Percentiles rank a stretch among this genome's conserved stretches.
Conservation (phyloP, 2,329 filamentous ascomycete species). For the Epichloe sibirici region DNA sequence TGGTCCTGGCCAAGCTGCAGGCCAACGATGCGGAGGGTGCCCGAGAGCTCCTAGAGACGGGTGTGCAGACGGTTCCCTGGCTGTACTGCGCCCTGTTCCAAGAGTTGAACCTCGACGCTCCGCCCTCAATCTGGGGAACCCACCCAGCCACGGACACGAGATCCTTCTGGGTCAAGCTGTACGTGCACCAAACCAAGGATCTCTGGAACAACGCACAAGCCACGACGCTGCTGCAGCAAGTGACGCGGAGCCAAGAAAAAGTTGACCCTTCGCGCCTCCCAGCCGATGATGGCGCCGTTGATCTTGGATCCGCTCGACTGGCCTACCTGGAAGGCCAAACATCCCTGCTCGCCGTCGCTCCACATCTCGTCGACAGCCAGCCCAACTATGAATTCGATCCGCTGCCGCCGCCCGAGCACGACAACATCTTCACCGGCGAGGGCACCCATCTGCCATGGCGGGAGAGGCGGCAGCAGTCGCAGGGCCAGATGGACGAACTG, state of each 20-base stretch:
- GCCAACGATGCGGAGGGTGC: slow-evolving; percentile 54
- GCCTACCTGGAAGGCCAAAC: slow-evolving; percentile 68
- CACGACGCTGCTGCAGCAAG: slow-evolving; percentile 54
- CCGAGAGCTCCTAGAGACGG: slow-evolving; percentile 48
- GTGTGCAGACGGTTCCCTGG: slow-evolving; percentile 71
- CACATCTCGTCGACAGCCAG: slow-evolving; percentile 49
- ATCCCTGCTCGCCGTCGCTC: slow-evolving; percentile 56
- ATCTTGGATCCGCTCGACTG: slow-evolving; percentile 54
- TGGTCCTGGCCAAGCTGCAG: slow-evolving; percentile 65
- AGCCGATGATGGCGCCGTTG: slow-evolving; percentile 25
- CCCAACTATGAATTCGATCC: slow-evolving; percentile 73
- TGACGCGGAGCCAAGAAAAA: slow-evolving; percentile 43
- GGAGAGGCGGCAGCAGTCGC: slow-evolving; percentile 9
- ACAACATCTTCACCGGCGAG: slow-evolving; percentile 38
- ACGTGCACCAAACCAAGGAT: slow-evolving; percentile 64
- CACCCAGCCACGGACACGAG: slow-evolving; percentile 49
- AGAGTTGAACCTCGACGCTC: slow-evolving; percentile 65
- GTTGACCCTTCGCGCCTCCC: slow-evolving; percentile 28
- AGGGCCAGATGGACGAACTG: slow-evolving; percentile 7
- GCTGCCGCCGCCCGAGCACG: slow-evolving; percentile 52
- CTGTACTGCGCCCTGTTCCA: slow-evolving; percentile 70
- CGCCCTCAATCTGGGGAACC: slow-evolving; percentile 73
- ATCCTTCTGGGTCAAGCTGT: slow-evolving; percentile 61
- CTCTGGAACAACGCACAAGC: slow-evolving; percentile 75
- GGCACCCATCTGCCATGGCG: slow-evolving; percentile 32